Conservation (phyloP, 2,329 filamentous ascomycete genomes). For the Proliferodiscus dingleyae region DNA sequence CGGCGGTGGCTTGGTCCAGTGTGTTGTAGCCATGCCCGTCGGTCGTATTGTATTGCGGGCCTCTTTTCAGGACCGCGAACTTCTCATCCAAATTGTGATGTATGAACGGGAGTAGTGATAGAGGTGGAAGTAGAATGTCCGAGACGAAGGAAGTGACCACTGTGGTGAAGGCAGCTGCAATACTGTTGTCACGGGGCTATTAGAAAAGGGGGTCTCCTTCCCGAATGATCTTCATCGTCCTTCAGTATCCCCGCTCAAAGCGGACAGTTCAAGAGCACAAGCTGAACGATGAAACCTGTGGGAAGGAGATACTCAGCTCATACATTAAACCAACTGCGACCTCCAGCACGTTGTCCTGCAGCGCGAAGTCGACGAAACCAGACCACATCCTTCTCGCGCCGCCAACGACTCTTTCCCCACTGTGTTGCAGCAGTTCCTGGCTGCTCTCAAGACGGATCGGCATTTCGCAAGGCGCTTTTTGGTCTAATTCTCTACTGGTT, state of each 20-base stretch:
- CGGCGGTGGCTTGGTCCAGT: constrained; percentile 60
- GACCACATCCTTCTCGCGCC: constrained; percentile 46
- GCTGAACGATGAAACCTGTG: no score
- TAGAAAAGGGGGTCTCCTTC: neutral
- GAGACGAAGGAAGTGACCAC: constrained; percentile 68
- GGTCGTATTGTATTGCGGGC: constrained; percentile 45
- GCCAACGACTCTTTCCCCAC: constrained; percentile 19
- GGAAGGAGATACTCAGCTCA: no score
- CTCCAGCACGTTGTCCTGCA: constrained; percentile 70
- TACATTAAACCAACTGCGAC: constrained; percentile 75
- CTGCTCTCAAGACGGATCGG: constrained; percentile 20
- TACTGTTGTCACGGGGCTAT: constrained; percentile 37
- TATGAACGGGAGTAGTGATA: constrained; percentile 64
- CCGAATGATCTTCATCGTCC: no score
- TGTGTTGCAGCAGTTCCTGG: constrained; percentile 24
- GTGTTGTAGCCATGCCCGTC: constrained; percentile 59
- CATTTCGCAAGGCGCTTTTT: neutral
- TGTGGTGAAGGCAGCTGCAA: constrained; percentile 66
- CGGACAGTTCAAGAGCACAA: no score
- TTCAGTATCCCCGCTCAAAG: no score
- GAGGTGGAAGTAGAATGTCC: constrained; percentile 63
- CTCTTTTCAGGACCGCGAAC: constrained; percentile 60
- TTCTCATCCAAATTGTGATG: constrained; percentile 70
- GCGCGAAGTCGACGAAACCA: constrained; percentile 67
- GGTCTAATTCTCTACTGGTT: constrained; percentile 13